Evolutionary conservation across 805 yeast species (phyloP).

Genomic region (Starmerella apis): DNA sequence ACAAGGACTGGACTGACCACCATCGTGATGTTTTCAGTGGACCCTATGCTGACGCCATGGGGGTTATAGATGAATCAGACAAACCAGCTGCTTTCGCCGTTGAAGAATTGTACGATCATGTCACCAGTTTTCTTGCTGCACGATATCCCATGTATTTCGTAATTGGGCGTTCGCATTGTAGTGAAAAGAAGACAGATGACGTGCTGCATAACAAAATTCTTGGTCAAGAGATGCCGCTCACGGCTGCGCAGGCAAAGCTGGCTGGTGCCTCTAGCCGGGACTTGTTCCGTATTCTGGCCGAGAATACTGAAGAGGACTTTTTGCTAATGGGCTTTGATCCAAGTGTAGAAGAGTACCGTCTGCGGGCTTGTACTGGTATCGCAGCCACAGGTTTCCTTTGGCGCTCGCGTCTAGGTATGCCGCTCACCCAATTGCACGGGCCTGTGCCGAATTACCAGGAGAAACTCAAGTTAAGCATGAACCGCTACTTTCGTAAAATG

Average conservation of each 20-base stretch:
- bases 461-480: slow-evolving; percentile 53
- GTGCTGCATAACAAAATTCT: slow-evolving; percentile 12
- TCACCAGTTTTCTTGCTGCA: slow-evolving; percentile 34
- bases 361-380: slow-evolving; percentile 48
- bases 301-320: slow-evolving; percentile 53
- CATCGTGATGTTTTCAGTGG: slow-evolving; percentile 32
- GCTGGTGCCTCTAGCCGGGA: not conserved
- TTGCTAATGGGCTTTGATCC: slow-evolving; percentile 44
- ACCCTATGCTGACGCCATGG: slow-evolving; percentile 17
- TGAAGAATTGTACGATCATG: slow-evolving; percentile 41
- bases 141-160: slow-evolving; percentile 48
- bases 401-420: slow-evolving; percentile 39
- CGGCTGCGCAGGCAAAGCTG: not conserved
- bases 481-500: slow-evolving; percentile 50
- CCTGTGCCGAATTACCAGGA: slow-evolving; percentile 62
- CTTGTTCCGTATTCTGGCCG: slow-evolving; percentile 11
- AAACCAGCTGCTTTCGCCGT: slow-evolving; percentile 35
- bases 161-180: slow-evolving; percentile 9
- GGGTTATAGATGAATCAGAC: slow-evolving; percentile 8
- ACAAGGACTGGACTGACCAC: slow-evolving; percentile 37
- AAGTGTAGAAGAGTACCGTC: slow-evolving; percentile 34
- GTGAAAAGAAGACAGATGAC: slow-evolving; percentile 17
- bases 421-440: slow-evolving; percentile 50
- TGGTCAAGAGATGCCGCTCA: slow-evolving; percentile 7
- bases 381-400: slow-evolving; percentile 73